phyloP scores from a whole-genome alignment of 306 rosid genomes.

The Astragalus glycyphyllos region DNA sequence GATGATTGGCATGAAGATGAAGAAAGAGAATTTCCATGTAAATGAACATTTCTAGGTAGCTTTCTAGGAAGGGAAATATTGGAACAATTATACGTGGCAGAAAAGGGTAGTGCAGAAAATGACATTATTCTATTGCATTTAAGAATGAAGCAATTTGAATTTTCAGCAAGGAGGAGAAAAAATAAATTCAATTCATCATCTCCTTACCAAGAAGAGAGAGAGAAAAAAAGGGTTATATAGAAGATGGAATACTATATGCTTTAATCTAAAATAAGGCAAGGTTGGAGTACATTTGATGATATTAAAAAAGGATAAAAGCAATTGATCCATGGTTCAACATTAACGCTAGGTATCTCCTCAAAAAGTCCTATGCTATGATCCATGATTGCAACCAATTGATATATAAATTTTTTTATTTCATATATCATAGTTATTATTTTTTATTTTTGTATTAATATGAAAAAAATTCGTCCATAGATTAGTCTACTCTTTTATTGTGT shows the following conservation, averaged over 20 bases:
- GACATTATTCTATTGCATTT: slow-evolving; percentile 32
- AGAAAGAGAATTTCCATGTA: slow-evolving; percentile 23
- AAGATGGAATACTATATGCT: background rate
- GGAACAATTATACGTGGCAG: slow-evolving; percentile 22
- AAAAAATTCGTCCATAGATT: too few species aligned
- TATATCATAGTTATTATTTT: background rate
- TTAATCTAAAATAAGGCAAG: slow-evolving; percentile 21
- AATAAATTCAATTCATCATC: slow-evolving; percentile 17
- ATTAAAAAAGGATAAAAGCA: slow-evolving; percentile 41
- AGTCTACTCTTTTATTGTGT: background rate
- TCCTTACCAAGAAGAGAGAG: slow-evolving; percentile 12
- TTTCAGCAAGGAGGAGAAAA: slow-evolving; percentile 11
- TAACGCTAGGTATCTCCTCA: slow-evolving; percentile 51
- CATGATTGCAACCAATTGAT: background rate
- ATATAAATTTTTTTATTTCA: background rate
- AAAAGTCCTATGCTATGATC: background rate
- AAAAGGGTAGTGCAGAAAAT: slow-evolving; percentile 36
- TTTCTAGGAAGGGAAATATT: slow-evolving; percentile 29
- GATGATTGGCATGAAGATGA: slow-evolving; percentile 37
- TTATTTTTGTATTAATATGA: too few species aligned
- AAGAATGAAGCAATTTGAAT: slow-evolving; percentile 34
- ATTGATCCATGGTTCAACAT: slow-evolving; percentile 32
- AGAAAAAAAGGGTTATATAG: background rate
- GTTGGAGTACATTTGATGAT: slow-evolving; percentile 34
- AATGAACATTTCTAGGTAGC: slow-evolving; percentile 31